Conservation (phyloP, 2,329 filamentous ascomycete species). For the Coniochaeta sp. region DNA sequence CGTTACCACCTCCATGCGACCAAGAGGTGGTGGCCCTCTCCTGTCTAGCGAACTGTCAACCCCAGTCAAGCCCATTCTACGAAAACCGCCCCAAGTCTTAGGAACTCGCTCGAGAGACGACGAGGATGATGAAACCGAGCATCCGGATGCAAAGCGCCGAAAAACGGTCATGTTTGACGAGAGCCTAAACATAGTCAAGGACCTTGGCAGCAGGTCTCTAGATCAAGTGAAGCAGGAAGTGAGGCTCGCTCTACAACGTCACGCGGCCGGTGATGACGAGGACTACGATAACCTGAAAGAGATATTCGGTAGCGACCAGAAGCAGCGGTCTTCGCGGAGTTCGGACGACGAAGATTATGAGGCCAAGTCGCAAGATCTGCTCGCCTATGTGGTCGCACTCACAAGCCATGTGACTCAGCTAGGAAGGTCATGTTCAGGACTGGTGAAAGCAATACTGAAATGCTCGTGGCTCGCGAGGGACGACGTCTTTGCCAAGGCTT, state of each 20-base stretch:
- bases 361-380: constrained; percentile 44
- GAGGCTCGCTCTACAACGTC: constrained; percentile 46
- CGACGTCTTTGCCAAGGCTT: constrained; percentile 57
- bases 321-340: constrained; percentile 18
- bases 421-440: constrained; percentile 48
- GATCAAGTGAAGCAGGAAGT: constrained; percentile 50
- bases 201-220: constrained; percentile 43
- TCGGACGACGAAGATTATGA: constrained; percentile 38
- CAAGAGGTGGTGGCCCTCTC: background rate
- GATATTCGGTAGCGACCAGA: constrained; percentile 44
- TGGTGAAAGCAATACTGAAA: constrained; percentile 51
- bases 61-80: constrained; percentile 1
- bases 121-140: background rate
- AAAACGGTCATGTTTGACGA: constrained; percentile 51
- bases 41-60: background rate
- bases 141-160: constrained; percentile 34
- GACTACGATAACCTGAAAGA: constrained; percentile 56
- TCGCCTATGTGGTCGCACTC: constrained; percentile 55
- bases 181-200: constrained; percentile 47
- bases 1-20: background rate
- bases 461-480: constrained; percentile 60
- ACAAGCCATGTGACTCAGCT: constrained; percentile 54
- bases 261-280: constrained; percentile 48
- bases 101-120: background rate
- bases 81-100: background rate